A percentile compares a stretch with the other conserved stretches of the same genome.
phyloP scores from a whole-genome alignment of 2,329 filamentous ascomycete species.

The Ophiostoma sp. region DNA sequence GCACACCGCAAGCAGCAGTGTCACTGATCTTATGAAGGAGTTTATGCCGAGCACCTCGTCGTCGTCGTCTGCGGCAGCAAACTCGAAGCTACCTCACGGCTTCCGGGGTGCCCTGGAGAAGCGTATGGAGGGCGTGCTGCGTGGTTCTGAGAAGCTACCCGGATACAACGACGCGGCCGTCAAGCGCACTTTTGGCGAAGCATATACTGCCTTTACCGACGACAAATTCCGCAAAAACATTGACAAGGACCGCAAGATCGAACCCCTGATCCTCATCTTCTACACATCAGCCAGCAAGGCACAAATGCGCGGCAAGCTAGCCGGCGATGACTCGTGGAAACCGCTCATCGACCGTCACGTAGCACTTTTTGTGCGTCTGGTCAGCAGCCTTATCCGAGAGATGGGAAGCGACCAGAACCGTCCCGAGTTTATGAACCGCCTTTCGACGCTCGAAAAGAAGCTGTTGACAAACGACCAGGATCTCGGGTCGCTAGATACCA shows the following conservation, averaged over 20 bases:
- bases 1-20: constrained; percentile 52
- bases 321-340: constrained; percentile 85
- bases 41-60: constrained; percentile 49
- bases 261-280: constrained; percentile 92
- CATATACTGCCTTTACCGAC: constrained; percentile 89
- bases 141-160: constrained; percentile 74
- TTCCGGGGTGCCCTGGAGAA: constrained; percentile 56
- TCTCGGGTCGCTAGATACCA: constrained; percentile 56
- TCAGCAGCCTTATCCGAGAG: constrained; percentile 72
- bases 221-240: constrained; percentile 81
- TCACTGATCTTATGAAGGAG: constrained; percentile 84
- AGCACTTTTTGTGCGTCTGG: constrained; percentile 84
- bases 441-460: constrained; percentile 85
- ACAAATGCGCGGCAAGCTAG: constrained; percentile 63
- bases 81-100: constrained; percentile 55
- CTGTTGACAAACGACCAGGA: constrained; percentile 91
- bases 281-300: constrained; percentile 93
- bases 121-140: constrained; percentile 72
- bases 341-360: constrained; percentile 89
- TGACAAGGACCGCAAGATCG: constrained; percentile 88
- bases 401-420: constrained; percentile 80
- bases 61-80: constrained; percentile 44
- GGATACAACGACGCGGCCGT: constrained; percentile 88
- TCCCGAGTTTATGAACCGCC: constrained; percentile 72
- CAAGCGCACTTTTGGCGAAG: constrained; percentile 90